These are phyloP conservation scores for Diplodia mutila DNA, from an alignment of 2,329 filamentous ascomycete genomes.

Conservation along the genomic window DNA sequence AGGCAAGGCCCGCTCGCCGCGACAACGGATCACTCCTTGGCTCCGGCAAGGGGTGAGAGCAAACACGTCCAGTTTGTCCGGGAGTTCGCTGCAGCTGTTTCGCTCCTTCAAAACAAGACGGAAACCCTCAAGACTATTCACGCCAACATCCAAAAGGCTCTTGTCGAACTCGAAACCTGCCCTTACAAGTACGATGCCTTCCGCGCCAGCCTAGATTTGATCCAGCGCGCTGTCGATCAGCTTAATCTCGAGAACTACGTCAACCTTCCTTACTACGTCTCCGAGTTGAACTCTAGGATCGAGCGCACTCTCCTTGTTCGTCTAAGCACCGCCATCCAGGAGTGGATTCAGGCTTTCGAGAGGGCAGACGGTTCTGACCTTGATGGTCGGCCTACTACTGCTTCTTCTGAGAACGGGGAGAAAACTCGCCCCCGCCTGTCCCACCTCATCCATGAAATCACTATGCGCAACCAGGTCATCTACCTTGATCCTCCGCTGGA, in stretches of 20 bases:
- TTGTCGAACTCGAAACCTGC: slow-evolving; percentile 82
- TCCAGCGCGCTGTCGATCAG: slow-evolving; percentile 93
- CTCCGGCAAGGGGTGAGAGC: slow-evolving; percentile 67
- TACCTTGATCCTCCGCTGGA: slow-evolving; percentile 93
- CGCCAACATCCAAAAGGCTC: slow-evolving; percentile 76
- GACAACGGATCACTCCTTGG: slow-evolving; percentile 43
- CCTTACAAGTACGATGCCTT: slow-evolving; percentile 81
- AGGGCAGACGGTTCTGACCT: slow-evolving; percentile 48
- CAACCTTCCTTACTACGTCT: slow-evolving; percentile 89
- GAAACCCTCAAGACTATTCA: slow-evolving; percentile 77
- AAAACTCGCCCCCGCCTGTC: slow-evolving; percentile 64
- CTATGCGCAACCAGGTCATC: slow-evolving; percentile 97
- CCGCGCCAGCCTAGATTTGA: slow-evolving; percentile 75
- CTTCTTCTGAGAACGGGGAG: slow-evolving; percentile 37
- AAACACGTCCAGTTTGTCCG: slow-evolving; percentile 97
- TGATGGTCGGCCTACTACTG: slow-evolving; percentile 53
- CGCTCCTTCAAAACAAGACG: slow-evolving; percentile 86
- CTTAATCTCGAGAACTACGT: slow-evolving; percentile 95
- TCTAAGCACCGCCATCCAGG: slow-evolving; percentile 78
- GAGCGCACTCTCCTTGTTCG: slow-evolving; percentile 79
- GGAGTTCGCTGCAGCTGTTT: slow-evolving; percentile 86
- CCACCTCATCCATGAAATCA: slow-evolving; percentile 84
- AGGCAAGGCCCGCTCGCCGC: slow-evolving; percentile 64
- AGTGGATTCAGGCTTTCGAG: slow-evolving; percentile 88
- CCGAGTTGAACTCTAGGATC: slow-evolving; percentile 82